Evolutionary conservation across 495 filamentous ascomycete genomes (phyloP).

Genomic region (Xanthoparmelia taractica): DNA sequence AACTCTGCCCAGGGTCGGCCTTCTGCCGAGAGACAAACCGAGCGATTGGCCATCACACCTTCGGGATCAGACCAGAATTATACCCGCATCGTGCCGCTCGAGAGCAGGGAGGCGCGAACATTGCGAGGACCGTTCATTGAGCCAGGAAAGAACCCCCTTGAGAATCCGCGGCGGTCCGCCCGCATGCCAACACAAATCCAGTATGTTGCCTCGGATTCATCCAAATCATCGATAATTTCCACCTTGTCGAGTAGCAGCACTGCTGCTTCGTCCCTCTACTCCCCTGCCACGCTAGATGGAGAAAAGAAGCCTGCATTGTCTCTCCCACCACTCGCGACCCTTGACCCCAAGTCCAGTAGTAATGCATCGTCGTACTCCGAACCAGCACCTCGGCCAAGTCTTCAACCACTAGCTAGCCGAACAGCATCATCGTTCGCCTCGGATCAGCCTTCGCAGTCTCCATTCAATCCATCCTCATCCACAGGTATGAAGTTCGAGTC

Average conservation of each 20-base stretch:
- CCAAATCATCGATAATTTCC: slow-evolving; percentile 18
- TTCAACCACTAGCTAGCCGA: slow-evolving; percentile 1
- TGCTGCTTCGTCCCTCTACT: slow-evolving; percentile 13
- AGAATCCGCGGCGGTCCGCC: not conserved
- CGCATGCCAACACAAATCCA: not conserved
- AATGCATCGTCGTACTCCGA: not conserved
- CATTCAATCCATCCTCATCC: slow-evolving; percentile 8
- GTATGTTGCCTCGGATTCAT: slow-evolving; percentile 12
- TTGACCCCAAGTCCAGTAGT: not conserved
- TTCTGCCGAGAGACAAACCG: slow-evolving; percentile 4
- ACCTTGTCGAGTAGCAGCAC: slow-evolving; percentile 10
- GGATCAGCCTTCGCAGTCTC: slow-evolving; percentile 3
- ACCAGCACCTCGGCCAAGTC: not conserved
- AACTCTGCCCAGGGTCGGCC: not conserved
- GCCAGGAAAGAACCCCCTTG: slow-evolving; percentile 6
- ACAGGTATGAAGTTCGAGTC: slow-evolving; percentile 20
- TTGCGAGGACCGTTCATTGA: not conserved
- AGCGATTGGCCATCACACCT: not conserved
- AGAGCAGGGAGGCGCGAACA: not conserved
- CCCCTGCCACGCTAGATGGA: slow-evolving; percentile 9
- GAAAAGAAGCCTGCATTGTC: slow-evolving; percentile 11
- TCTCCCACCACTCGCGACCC: slow-evolving; percentile 15
- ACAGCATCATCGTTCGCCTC: slow-evolving; percentile 13
- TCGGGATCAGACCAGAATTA: not conserved
- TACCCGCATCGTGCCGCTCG: not conserved